Percentiles rank a stretch among this genome's conserved stretches.
phyloP scores from a whole-genome alignment of 345 rosid genomes.

The Lenwebbia sp. region DNA sequence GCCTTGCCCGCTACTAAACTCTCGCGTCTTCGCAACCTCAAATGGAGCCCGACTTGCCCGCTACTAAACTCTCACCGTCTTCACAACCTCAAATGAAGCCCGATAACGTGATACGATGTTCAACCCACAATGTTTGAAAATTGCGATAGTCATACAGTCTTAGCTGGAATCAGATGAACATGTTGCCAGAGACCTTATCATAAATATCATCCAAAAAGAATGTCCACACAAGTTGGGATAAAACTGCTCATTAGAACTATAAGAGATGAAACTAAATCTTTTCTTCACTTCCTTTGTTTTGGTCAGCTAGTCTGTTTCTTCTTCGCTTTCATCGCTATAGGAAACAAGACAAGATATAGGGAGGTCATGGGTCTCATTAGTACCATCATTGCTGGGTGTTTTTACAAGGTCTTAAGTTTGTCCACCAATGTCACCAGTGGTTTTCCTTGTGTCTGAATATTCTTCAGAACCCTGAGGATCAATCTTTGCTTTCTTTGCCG shows the following conservation, averaged over 20 bases:
- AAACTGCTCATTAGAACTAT: not conserved
- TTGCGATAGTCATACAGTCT: not conserved
- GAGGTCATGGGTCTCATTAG: slow-evolving; percentile 8
- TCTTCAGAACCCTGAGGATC: slow-evolving; percentile 21
- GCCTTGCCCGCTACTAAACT: not conserved
- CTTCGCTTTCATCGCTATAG: slow-evolving; percentile 90
- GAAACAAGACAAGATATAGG: slow-evolving; percentile 49
- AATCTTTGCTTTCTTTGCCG: slow-evolving; percentile 58
- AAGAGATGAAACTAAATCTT: not conserved
- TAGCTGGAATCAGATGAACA: not conserved
- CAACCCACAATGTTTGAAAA: not conserved
- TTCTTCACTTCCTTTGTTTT: slow-evolving; percentile 1
- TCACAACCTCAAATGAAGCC: not conserved
- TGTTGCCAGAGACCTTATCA: not conserved
- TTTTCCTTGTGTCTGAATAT: slow-evolving; percentile 3
- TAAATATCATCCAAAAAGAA: not conserved
- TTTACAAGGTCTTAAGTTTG: slow-evolving; percentile 22
- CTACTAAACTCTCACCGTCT: not conserved
- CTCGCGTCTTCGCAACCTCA: not conserved
- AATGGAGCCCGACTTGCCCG: not conserved
- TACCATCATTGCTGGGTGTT: slow-evolving; percentile 1
- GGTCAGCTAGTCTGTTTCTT: slow-evolving; percentile 21
- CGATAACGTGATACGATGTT: not conserved
- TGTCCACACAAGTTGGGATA: not conserved
- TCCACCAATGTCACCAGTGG: slow-evolving; percentile 6